Conservation (phyloP, 805 yeast species). For the Spathaspora hagerdaliae region DNA sequence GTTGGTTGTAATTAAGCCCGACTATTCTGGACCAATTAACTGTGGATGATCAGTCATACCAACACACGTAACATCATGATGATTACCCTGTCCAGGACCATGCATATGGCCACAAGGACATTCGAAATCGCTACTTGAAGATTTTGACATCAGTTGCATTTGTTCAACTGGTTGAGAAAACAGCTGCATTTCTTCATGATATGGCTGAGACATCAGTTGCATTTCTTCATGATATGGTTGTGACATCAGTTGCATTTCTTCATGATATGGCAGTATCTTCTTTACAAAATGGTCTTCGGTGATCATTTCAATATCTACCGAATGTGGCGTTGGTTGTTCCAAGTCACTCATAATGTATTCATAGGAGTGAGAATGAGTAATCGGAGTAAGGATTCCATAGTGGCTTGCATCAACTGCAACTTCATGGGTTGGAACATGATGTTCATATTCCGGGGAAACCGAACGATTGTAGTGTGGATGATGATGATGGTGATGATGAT, state of each 20-base stretch:
- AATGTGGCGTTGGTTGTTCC: not conserved
- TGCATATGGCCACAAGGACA: constrained; percentile 30
- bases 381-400: constrained; percentile 5
- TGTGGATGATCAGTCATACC: constrained; percentile 18
- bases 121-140: constrained; percentile 1
- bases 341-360: not conserved
- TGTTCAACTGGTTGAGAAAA: not conserved
- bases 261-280: not conserved
- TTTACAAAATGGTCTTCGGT: constrained; percentile 1
- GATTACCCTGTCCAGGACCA: constrained; percentile 23
- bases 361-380: constrained; percentile 5
- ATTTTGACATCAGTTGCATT: not conserved
- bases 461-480: not conserved
- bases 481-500: not conserved
- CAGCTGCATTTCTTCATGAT: not conserved
- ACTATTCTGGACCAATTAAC: constrained; percentile 23
- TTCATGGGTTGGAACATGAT: not conserved
- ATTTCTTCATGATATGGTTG: not conserved
- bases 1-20: not conserved
- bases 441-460: not conserved
- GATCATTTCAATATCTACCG: constrained; percentile 1
- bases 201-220: not conserved
- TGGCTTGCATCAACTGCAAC: not conserved
- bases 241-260: not conserved
- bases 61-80: constrained; percentile 20